A percentile compares a stretch with the other conserved stretches of the same genome.
phyloP scores from a whole-genome alignment of 495 filamentous ascomycete species.

The Cercophora samala region DNA sequence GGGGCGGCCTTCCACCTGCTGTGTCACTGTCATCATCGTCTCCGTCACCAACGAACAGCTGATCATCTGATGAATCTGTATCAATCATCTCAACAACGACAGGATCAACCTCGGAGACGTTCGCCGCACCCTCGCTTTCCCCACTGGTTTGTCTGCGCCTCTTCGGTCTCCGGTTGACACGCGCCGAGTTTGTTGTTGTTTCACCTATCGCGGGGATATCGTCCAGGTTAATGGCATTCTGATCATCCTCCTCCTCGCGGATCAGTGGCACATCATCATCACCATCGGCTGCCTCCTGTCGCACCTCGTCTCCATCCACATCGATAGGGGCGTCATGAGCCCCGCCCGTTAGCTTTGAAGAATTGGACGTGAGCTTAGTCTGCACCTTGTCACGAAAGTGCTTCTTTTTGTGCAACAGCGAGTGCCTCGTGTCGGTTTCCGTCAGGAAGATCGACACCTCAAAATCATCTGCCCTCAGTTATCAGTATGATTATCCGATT shows the following conservation, averaged over 20 bases:
- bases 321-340: constrained; percentile 51
- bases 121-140: constrained; percentile 23
- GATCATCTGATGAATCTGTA: constrained; percentile 26
- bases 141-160: constrained; percentile 23
- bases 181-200: constrained; percentile 28
- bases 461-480: constrained; percentile 69
- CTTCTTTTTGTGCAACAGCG: constrained; percentile 81
- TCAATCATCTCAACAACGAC: constrained; percentile 17
- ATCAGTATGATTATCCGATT: neutral
- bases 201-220: constrained; percentile 44
- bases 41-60: constrained; percentile 37
- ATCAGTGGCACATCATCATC: constrained; percentile 39
- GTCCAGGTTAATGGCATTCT: constrained; percentile 38
- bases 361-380: constrained; percentile 54
- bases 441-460: constrained; percentile 92
- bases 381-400: constrained; percentile 56
- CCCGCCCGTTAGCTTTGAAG: constrained; percentile 53
- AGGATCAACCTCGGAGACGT: constrained; percentile 30
- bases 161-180: constrained; percentile 33
- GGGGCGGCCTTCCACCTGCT: constrained; percentile 31
- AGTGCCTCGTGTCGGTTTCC: constrained; percentile 81
- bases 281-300: constrained; percentile 33
- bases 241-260: constrained; percentile 39
- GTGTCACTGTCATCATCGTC: constrained; percentile 27
- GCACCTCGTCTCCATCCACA: constrained; percentile 31